Base-by-base conservation (phyloP, 306 rosid species). In the Rosa chinensis region DNA sequence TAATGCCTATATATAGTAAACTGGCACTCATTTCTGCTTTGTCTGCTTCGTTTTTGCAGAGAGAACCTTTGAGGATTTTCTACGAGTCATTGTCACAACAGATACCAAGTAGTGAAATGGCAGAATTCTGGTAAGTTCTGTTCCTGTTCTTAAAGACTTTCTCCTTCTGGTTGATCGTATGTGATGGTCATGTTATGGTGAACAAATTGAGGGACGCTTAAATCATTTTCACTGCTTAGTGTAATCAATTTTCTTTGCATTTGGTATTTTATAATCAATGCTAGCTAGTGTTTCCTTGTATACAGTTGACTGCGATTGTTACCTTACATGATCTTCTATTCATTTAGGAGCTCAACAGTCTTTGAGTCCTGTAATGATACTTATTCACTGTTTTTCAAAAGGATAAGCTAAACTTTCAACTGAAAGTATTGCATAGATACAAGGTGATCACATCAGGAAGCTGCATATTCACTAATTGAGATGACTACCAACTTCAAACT, bases 91-190 rank as follows among this genome's bases (percentile, higher is more conserved):
- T 95, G 81, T 95, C 97, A 32, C 77, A 92, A 82, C 99, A 95
- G 86, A 95, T 91, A 74, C 96, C 99, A 21, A 37, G 86, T 43
- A 95, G 99, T 84, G 93, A 92, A 85, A 95, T 95, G 98, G 94
- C 98, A 8, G 96, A 92, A 77, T 94, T 92, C 85, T 92, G 96
- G 97, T 90, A 74, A 82, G 86, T 73, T 45, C 37, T 74, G 62
- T 73, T 83, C 76, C 45, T 79, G 53, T 69, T 85, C 61, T 82
- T 48, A n/a, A 18, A 28, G 17, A 73, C 75, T 43, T 82, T 32
- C 55, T 25, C 62, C 72, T 74, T 76, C 56, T n/a, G 55, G 63
- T 47, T 79, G 13, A 59, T 77, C 4, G 5, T 35, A 43, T 59
- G 25, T 32, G 14, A 21, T 55, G 40, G n/a, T 52, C n/a, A 39